Evolutionary conservation across 768 basidiomycete species (phyloP), one percentile per base, ranked within the genome.

Genomic region (Leccinum fibrillosum): DNA sequence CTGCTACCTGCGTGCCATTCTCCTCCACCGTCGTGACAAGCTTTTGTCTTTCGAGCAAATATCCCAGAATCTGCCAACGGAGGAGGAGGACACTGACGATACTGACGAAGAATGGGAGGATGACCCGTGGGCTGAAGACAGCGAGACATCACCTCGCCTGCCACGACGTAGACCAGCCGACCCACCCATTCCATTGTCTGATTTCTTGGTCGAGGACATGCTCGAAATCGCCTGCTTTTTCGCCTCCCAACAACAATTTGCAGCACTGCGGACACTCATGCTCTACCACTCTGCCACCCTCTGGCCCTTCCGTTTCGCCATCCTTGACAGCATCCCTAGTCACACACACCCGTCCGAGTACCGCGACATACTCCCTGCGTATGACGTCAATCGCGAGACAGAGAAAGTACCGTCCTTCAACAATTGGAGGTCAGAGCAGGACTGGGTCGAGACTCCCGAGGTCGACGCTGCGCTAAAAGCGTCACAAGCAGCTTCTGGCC

Each of bases 321-420:
- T 98, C 51, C 77, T 95, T 53, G 82, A 89, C 54, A 78, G 78
- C 56, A 82, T 97, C 56, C 93, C 96, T 32, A 83, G 85, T 63
- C 85, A 92, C 72, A 75, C 80, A 9, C 78, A 84, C 51, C 90
- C 94, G 2, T 77, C 80, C 1, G 75, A 80, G 21, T 91, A 82
- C 69, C 76, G 75, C 32, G 78, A 80, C 30, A 61, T 94, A 25
- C 80, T 94, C 19, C 92, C 92, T 32, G 72, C 76, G 0, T 77
- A 85, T 58, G 85, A 92, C 62, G 55, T 72, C 7, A 59, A 76
- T 23, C 74, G 69, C 9, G 79, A 82, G 50, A 56, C 61, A 25
- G 89, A 91, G 67, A 63, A 69, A 37, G 54, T 48, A 17, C 64
- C 64, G 1, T 12, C 66, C 17, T 56, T 63, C 28, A 69, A 70